Evolutionary conservation across 2,329 filamentous ascomycete species (phyloP), one percentile per base, ranked within the genome.

Genomic region (Ophiostoma ulmi): DNA sequence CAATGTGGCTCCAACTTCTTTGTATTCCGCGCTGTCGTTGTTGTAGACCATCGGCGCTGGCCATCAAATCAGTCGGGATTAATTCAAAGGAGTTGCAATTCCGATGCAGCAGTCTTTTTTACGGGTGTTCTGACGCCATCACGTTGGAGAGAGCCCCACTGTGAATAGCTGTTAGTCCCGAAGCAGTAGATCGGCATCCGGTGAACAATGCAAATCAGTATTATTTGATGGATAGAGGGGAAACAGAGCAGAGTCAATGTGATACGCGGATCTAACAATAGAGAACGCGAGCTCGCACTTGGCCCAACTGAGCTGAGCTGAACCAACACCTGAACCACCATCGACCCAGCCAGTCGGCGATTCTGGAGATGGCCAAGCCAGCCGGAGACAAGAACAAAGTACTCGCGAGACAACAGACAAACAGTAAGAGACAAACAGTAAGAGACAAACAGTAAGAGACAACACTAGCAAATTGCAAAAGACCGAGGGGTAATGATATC

Each of bases 381-480:
- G 26, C 20, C 58, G 58, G 58, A 63, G 58, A 58, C 52, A 63
- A 63, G 22, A 63, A 63, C 35, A 63, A 63, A 63, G 58, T 14
- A 63, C 58, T 31, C 58, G 58, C 52, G 52, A 58, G 52, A 11
- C 52, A 8, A 63, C 63, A 22, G 35, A 39, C 35, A 38, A 8
- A 26, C 3, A 6, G n/a, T 31, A 31, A 31, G 4, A 58, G 52
- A 22, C 17, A 58, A 6, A 31, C 31, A 31, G 31, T 31, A 31
- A 31, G 2, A 31, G 31, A 39, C 35, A 38, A 8, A 26, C 3
- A 6, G n/a, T 22, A 41, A 22, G 31, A 65, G 20, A 13, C 5
- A 14, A 35, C 55, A 61, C 22, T 22, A 61, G n/a, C 13, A 11
- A 17, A 39, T 65, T 20, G 61, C n/a, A 39, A 13, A 22, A 26